Evolutionary conservation across 768 basidiomycete genomes (phyloP).

Genomic region (Tricholoma bakamatsutake): DNA sequence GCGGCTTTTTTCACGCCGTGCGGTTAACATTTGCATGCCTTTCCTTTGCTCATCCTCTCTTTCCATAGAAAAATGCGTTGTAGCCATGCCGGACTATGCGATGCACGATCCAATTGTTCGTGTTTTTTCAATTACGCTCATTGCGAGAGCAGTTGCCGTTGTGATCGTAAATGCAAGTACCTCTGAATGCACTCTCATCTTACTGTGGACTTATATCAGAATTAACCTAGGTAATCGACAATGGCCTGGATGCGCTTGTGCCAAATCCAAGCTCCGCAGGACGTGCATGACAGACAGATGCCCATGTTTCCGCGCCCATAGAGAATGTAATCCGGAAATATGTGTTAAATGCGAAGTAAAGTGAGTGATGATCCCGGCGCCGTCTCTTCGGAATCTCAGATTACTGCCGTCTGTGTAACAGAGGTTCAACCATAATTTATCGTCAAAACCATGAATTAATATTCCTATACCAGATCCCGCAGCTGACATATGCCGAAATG

Average conservation of each 20-base stretch:
- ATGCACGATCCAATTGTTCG: slow-evolving; percentile 31
- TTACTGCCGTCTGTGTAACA: slow-evolving; percentile 4
- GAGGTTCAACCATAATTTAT: slow-evolving; percentile 13
- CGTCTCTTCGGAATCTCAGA: neutral
- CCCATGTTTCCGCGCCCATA: slow-evolving; percentile 40
- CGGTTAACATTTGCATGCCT: neutral
- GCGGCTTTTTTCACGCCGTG: slow-evolving; percentile 22
- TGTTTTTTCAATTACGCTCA: slow-evolving; percentile 47
- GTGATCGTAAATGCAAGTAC: slow-evolving; percentile 43
- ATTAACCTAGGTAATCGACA: slow-evolving; percentile 40
- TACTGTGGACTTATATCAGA: neutral
- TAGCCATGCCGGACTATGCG: slow-evolving; percentile 52
- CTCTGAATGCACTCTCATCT: slow-evolving; percentile 14
- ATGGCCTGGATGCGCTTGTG: slow-evolving; percentile 54
- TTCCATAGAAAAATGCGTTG: slow-evolving; percentile 43
- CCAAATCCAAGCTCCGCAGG: slow-evolving; percentile 16
- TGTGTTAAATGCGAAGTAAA: slow-evolving; percentile 47
- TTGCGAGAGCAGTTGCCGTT: slow-evolving; percentile 53
- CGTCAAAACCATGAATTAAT: neutral
- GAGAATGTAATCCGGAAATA: slow-evolving; percentile 68
- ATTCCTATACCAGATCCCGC: slow-evolving; percentile 18
- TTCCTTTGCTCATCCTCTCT: neutral
- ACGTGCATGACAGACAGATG: slow-evolving; percentile 40
- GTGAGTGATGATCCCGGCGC: slow-evolving; percentile 25
- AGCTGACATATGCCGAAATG: slow-evolving; percentile 38